Conservation (phyloP, 768 basidiomycete genomes). For the Sarcomyxa edulis region DNA sequence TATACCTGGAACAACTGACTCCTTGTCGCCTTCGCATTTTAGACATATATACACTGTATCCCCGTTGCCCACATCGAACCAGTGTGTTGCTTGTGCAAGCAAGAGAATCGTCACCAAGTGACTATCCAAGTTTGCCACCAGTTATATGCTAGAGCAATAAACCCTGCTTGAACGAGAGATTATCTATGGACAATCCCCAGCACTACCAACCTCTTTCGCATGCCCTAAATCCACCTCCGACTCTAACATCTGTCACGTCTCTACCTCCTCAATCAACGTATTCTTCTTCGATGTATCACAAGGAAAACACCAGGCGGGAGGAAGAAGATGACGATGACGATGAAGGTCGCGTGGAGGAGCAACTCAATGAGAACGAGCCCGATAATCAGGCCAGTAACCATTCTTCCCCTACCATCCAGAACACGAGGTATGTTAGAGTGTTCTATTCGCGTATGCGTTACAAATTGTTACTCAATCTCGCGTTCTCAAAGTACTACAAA, state of each 20-base stretch:
- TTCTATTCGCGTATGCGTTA: too few species aligned
- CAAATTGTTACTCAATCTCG: too few species aligned
- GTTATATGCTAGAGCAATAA: too few species aligned
- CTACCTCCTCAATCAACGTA: constrained; percentile 17
- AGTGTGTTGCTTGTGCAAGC: too few species aligned
- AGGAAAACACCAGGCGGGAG: constrained; percentile 47
- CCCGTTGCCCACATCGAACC: too few species aligned
- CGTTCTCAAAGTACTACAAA: too few species aligned
- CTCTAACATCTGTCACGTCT: constrained; percentile 22
- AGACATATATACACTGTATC: too few species aligned
- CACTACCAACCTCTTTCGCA: constrained; percentile 79
- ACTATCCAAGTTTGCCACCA: too few species aligned
- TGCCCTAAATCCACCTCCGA: constrained; percentile 60
- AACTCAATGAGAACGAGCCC: constrained; percentile 46
- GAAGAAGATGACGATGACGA: constrained; percentile 69
- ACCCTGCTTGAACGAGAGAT: neutral
- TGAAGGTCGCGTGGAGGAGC: constrained; percentile 67
- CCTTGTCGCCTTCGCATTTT: too few species aligned
- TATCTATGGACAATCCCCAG: constrained; percentile 62
- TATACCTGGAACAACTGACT: too few species aligned
- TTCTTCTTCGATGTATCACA: constrained; percentile 13
- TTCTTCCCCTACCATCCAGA: constrained; percentile 29
- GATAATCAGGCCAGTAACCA: constrained; percentile 32
- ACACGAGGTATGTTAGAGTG: constrained; percentile 20
- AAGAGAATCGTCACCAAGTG: too few species aligned